Base-by-base conservation (phyloP, 768 basidiomycete species). In the Xerocomellus intermedius region DNA sequence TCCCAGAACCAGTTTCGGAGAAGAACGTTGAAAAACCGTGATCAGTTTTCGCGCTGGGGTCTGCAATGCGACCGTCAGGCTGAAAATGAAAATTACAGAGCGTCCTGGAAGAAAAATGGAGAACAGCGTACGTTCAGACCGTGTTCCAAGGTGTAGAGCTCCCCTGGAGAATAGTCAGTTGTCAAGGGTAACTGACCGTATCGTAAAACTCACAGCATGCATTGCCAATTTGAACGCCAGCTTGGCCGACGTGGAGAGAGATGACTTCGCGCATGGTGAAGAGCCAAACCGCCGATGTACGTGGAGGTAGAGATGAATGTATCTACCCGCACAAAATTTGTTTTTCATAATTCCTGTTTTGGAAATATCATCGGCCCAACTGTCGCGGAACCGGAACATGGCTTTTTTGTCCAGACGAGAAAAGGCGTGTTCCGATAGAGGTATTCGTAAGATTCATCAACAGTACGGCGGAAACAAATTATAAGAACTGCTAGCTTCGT, bases 21-120 rank as follows among this genome's bases (percentile, higher is more conserved):
- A 98, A 99, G 84, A 99, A 98, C 42, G 96, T 98, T 46, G 90
- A 91, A 78, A 98, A 97, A 45, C 97, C 96, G 64, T 81, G 82
- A 69, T 97, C 91, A 59, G 77, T 81, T 60, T 71, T 76, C 9
- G 46, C 22, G 36, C 30, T 28, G n/a, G 87, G 82, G 61, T 80
- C 81, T 54, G 79, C 71, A 60, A 95, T 79, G 67, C 94, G 92
- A 71, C 95, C 95, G 72, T 97, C 95, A 52, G 94, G 89, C 95
- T 97, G 65, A 33, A 56, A 53, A 38, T 17, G 46, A 35, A 35
- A 3, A 21, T 59, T 51, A 67, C 45, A 50, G 52, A 49, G 67
- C 59, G 41, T 36, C 41, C 45, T 54, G 52, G 38, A 38, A 46
- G 28, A n/a, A 8, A 41, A 32, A 38, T 2, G 1, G 33, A 39